Percentiles rank a stretch among this genome's conserved stretches.
phyloP scores from a whole-genome alignment of 345 rosid species.

The Iberis pinnata region DNA sequence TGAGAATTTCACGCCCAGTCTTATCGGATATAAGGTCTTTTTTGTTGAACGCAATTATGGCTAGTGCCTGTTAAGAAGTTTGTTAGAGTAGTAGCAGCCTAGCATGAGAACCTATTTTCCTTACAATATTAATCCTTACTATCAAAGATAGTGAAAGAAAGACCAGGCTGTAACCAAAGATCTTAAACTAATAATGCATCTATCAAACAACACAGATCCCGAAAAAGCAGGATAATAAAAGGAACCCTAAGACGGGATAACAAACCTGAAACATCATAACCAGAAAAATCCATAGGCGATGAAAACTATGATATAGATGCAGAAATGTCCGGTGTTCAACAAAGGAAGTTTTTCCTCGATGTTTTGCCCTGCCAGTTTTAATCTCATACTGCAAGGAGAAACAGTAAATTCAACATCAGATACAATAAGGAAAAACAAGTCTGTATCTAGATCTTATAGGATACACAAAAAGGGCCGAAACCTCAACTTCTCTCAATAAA shows the following conservation, averaged over 20 bases:
- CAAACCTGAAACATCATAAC: conserved; percentile 97
- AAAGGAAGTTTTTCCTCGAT: conserved; percentile 84
- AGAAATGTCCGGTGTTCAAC: conserved; percentile 94
- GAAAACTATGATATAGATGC: conserved; percentile 96
- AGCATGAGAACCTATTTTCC: conserved; percentile 8
- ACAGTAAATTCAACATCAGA: conserved; percentile 18
- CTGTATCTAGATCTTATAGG: conserved; percentile 9
- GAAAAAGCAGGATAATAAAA: conserved; percentile 11
- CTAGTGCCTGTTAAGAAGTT: conserved; percentile 53
- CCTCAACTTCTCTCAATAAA: conserved; percentile 3
- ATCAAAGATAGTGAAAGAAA: conserved; percentile 1
- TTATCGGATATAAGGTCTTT: conserved; percentile 41
- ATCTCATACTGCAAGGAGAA: conserved; percentile 49
- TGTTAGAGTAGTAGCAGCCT: conserved; percentile 13
- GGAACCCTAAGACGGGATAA: neutral
- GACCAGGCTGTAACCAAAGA: conserved; percentile 10
- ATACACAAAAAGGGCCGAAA: conserved; percentile 1
- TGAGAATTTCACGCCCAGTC: conserved; percentile 61
- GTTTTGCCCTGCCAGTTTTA: conserved; percentile 54
- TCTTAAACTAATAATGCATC: conserved; percentile 1
- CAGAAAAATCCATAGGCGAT: conserved; percentile 96
- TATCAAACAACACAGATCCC: conserved; percentile 1
- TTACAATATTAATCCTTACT: neutral
- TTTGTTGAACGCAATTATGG: conserved; percentile 77
- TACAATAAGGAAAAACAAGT: conserved; percentile 4